phyloP scores from a whole-genome alignment of 495 filamentous ascomycete species.

The Physcia stellaris region DNA sequence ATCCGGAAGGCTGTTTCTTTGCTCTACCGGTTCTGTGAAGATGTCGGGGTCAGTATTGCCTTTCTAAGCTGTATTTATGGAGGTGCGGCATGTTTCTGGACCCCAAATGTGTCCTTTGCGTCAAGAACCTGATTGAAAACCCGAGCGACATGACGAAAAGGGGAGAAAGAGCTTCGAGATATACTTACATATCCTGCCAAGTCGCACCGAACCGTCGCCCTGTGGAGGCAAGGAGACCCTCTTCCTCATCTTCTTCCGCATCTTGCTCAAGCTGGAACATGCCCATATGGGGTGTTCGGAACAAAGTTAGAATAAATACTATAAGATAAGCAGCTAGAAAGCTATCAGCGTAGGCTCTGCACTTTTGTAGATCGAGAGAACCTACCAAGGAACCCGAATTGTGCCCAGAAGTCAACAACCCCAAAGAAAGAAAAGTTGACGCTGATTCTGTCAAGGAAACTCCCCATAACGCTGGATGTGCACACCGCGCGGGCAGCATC shows the following conservation, averaged over 20 bases:
- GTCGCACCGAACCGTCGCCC: slow-evolving; percentile 68
- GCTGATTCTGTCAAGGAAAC: slow-evolving; percentile 86
- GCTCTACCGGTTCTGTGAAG: slow-evolving; percentile 45
- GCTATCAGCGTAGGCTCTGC: slow-evolving; percentile 9
- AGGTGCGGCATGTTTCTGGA: no score
- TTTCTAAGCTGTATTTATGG: no score
- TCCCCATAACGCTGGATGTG: slow-evolving; percentile 79
- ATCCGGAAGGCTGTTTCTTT: slow-evolving; percentile 16
- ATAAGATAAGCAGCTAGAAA: slow-evolving; percentile 54
- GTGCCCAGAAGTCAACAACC: slow-evolving; percentile 85
- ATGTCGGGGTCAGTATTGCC: no score
- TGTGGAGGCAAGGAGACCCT: slow-evolving; percentile 72
- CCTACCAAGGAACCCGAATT: slow-evolving; percentile 75
- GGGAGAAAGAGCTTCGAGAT: no score
- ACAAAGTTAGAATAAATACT: slow-evolving; percentile 57
- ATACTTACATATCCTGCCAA: slow-evolving; percentile 88
- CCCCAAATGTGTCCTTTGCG: no score
- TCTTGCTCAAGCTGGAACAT: slow-evolving; percentile 70
- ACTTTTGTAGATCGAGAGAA: not conserved
- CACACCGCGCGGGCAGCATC: slow-evolving; percentile 59
- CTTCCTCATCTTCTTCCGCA: slow-evolving; percentile 88
- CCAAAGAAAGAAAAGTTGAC: slow-evolving; percentile 94
- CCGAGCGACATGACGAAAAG: no score
- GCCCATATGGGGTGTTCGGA: slow-evolving; percentile 67
- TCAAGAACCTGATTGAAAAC: no score